Evolutionary conservation across 352 stramenopile genomes (phyloP), one percentile per base, ranked within the genome.

Genomic region (Phytopythium cucurbitacearum): DNA sequence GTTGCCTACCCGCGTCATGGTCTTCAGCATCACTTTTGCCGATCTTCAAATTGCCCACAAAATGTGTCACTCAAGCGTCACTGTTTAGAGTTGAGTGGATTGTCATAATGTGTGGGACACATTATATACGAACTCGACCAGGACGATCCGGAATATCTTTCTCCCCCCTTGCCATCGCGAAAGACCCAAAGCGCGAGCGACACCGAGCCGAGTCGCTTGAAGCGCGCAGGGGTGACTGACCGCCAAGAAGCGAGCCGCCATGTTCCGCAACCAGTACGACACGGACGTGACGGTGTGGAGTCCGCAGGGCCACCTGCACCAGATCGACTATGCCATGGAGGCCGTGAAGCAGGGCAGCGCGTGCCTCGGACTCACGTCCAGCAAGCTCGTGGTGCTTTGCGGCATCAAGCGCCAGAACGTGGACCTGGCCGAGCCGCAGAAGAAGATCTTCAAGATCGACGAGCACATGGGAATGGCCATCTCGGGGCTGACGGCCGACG

Each of bases 261-360:
- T 99, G 97, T 99, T 99, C 77, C 89, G 96, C 60, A 99, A 99
- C 78, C 92, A 98, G 75, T 99, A 99, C 76, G 97, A 99, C 85
- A 99, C 97, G 56, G 97, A 99, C 75, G 97, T 99, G 69, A 99
- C 97, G 47, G 97, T 99, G 51, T 99, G 96, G 96, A 98, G 87
- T 74, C 97, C 97, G 34, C 96, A 99, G 83, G 97, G 97, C 39
- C 95, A 98, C 66, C 77, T 99, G 44, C 93, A 99, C 70, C 97
- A 99, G 90, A 96, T 99, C 64, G 91, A 99, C 73, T 97, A 98
- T 54, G 94, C 89, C 34, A 97, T 97, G 80, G 92, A 98, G 71
- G 94, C 91, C 51, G 91, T 98, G 38, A 98, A 98, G 75, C 93
- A 98, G 75, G 97, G 97, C 56, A 98, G 88, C 41, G 94, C 93